phyloP scores from a whole-genome alignment of 2,329 filamentous ascomycete genomes.

The Hypoxylon sp. region DNA sequence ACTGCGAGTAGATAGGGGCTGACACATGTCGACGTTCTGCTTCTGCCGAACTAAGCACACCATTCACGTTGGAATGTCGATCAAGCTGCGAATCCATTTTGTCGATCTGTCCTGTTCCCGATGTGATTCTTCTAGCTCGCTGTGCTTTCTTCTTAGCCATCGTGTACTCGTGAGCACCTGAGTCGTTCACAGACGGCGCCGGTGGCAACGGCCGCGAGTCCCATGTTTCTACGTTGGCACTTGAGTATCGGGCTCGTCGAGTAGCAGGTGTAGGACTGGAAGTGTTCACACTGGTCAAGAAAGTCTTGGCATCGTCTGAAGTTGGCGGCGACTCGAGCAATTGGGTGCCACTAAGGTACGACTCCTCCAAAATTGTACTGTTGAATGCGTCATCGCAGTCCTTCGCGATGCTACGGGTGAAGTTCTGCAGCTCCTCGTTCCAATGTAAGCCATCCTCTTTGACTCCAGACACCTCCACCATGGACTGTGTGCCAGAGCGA shows the following conservation, averaged over 20 bases:
- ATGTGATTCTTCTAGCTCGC: constrained; percentile 1
- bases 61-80: constrained; percentile 8
- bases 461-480: constrained; percentile 37
- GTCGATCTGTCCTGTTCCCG: constrained; percentile 28
- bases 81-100: constrained; percentile 34
- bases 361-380: constrained; percentile 57
- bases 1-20: constrained; percentile 58
- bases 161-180: constrained; percentile 39
- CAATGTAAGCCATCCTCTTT: constrained; percentile 46
- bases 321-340: constrained; percentile 23
- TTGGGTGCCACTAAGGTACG: constrained; percentile 24
- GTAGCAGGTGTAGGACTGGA: constrained; percentile 31
- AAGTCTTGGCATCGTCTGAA: constrained; percentile 9
- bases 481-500: constrained; percentile 35
- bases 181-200: constrained; percentile 51
- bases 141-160: constrained; percentile 36
- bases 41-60: constrained; percentile 37
- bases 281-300: constrained; percentile 20
- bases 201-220: constrained; percentile 62
- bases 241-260: constrained; percentile 14
- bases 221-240: constrained; percentile 47
- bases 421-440: constrained; percentile 81
- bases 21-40: constrained; percentile 59
- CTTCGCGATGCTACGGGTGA: constrained; percentile 85
- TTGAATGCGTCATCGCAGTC: constrained; percentile 95